Evolutionary conservation across 805 yeast species (phyloP), one percentile per base, ranked within the genome.

Genomic region (Wickerhamomyces chaumierensis): DNA sequence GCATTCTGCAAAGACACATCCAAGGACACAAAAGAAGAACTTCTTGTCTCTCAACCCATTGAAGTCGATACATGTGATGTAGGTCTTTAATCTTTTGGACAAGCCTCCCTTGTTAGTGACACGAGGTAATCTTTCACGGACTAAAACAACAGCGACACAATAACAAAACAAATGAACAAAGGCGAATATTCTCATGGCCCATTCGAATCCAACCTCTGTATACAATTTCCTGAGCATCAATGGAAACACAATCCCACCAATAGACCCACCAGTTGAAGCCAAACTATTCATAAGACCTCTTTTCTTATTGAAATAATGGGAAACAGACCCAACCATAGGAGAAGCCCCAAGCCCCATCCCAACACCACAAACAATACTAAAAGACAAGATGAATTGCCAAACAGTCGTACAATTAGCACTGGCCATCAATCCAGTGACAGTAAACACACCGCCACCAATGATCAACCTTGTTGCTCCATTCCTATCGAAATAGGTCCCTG

Each of bases 231-330:
- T 60, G 41, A 75, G 57, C 57, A 73, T 63, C 18, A 73, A 49
- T 12, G 81, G 79, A 58, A 73, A 71, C 13, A 69, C 42, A 42
- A 69, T 61, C 27, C 78, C 79, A 32, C 79, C 79, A 18, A 73
- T 31, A 13, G 73, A 65, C 3, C 76, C 78, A 31, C 78, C 78
- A 18, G 64, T 61, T 6, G 70, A 62, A 0, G 74, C 66, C 3
- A 69, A 34, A 1, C 73, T 71, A 8, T 59, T 56, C 18, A 77
- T 79, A 38, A 65, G 57, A 2, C 81, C 86, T 49, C 85, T 62
- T 44, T 61, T 73, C 35, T 54, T 62, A 37, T 65, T 61, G 49
- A 79, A 80, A 72, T 82, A 80, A 45, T 79, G 86, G 21, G 78
- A 70, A 9, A 78, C 63, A 13, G 72, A 73, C 12, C 81, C 72